Base-by-base conservation (phyloP, 805 yeast species). In the Dipodascus geniculatus region DNA sequence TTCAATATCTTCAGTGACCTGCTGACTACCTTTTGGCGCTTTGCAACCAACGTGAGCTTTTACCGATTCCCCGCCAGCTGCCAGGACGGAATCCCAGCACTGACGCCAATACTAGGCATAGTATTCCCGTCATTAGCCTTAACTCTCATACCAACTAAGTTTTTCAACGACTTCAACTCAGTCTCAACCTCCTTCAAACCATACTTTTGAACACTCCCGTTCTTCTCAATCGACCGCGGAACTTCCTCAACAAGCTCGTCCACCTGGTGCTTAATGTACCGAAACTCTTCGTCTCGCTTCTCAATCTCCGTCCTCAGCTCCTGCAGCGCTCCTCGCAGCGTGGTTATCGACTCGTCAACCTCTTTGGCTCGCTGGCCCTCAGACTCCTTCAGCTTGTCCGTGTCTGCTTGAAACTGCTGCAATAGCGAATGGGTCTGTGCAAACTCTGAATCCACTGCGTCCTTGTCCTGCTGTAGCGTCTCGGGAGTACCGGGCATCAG, bases 401-500 rank as follows among this genome's bases (percentile, higher is more conserved):
- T 91, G 58, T 89, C 95, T 22, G 71, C 69, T 54, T 85, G 82
- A 60, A 93, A 74, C 59, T 81, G 82, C 58, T 83, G 80, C 60
- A 91, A 71, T 2, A 89, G 73, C 53, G 80, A 78, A 65, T 88
- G 96, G 16, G 89, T 82, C 56, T 88, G 78, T 49, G 74, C 71
- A 64, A 93, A 89, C 68, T 93, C 96, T 54, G 79, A 82, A 55
- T 85, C 87, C 48, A 93, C 81, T 47, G 85, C 82, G 54, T 77
- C 83, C 68, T 88, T 90, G 65, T 91, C 98, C 56, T 83, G 80
- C 54, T 91, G 96, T 23, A 93, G 71, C 47, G 85, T 81, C 0
- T 83, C 64, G 56, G 88, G 88, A 0, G 90, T 77, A 3, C 96
- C 95, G 0, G 99, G 98, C 35, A 88, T 61, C 3, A 93, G 79